Evolutionary conservation across 169 alveolate genomes (phyloP).

Genomic region (Plasmodium yoelii): DNA sequence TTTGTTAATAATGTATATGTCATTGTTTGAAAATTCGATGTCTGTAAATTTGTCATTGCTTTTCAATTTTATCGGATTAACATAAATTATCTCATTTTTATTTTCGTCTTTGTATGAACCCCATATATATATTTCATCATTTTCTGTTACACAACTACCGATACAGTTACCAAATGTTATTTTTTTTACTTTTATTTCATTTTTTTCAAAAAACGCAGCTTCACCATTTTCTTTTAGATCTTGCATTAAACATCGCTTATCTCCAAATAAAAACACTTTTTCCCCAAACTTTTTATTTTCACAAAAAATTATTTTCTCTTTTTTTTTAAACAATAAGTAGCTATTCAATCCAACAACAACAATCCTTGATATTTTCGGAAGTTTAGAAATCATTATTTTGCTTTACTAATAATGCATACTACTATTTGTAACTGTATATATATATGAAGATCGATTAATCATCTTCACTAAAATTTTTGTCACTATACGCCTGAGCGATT

Average conservation of each 20-base stretch:
- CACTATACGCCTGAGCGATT: too few relatives aligned
- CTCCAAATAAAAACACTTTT: slow-evolving; percentile 72
- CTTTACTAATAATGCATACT: neutral
- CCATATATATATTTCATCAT: slow-evolving; percentile 72
- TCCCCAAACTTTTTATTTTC: slow-evolving; percentile 25
- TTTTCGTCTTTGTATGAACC: slow-evolving; percentile 66
- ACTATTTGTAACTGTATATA: neutral
- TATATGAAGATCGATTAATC: too few relatives aligned
- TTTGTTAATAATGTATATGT: slow-evolving; percentile 45
- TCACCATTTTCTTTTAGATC: slow-evolving; percentile 63
- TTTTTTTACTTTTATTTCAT: slow-evolving; percentile 62
- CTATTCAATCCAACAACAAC: slow-evolving; percentile 26
- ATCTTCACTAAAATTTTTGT: too few relatives aligned
- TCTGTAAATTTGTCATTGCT: slow-evolving; percentile 32
- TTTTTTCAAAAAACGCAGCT: slow-evolving; percentile 45
- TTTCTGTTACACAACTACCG: slow-evolving; percentile 69
- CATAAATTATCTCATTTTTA: slow-evolving; percentile 31
- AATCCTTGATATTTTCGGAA: slow-evolving; percentile 15
- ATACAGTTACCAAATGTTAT: slow-evolving; percentile 72
- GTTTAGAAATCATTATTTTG: slow-evolving; percentile 9
- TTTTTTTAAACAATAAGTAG: slow-evolving; percentile 21
- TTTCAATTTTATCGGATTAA: slow-evolving; percentile 41
- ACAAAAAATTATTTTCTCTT: slow-evolving; percentile 29
- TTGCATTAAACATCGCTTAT: slow-evolving; percentile 56
- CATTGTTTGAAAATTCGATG: slow-evolving; percentile 61